Conservation (phyloP, 75 land plant genomes). For the Azolla pinnata region DNA sequence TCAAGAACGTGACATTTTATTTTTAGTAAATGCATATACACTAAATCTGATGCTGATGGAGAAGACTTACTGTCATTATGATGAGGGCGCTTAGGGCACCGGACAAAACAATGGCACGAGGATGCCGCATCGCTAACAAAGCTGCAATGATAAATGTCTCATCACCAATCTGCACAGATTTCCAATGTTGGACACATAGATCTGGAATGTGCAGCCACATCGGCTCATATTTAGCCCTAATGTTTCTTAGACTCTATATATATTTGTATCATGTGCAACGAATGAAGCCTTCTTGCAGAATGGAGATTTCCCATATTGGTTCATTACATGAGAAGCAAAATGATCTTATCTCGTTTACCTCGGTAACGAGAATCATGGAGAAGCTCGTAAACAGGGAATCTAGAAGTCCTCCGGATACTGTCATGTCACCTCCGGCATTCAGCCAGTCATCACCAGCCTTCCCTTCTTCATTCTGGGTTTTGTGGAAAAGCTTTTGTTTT, state of each 20-base stretch:
- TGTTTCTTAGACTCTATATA: background rate
- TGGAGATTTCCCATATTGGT: background rate
- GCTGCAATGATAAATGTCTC: conserved; percentile 98
- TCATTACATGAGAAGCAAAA: too few relatives aligned
- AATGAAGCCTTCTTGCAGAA: background rate
- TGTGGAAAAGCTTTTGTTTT: too few relatives aligned
- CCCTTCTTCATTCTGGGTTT: too few relatives aligned
- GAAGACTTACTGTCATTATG: conserved; percentile 95
- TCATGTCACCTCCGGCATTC: background rate
- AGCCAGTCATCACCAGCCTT: conserved; percentile 3
- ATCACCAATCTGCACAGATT: conserved; percentile 73
- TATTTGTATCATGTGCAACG: background rate
- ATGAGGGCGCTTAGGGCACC: conserved; percentile 89
- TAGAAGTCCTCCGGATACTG: conserved; percentile 35
- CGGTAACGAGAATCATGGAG: conserved; percentile 93
- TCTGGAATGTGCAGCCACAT: background rate
- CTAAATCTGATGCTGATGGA: too few relatives aligned
- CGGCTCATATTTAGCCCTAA: background rate
- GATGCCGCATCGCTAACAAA: conserved; percentile 97
- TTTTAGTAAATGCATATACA: too few relatives aligned
- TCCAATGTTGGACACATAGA: conserved; percentile 3
- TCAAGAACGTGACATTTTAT: background rate
- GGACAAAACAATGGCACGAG: conserved; percentile 87
- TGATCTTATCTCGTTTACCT: too few relatives aligned
- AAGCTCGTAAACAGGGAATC: conserved; percentile 90